A percentile compares a stretch with the other conserved stretches of the same genome.
Evolutionary conservation across 2,329 filamentous ascomycete species (phyloP).

Genomic region (Paracoccidioides brasiliensis): DNA sequence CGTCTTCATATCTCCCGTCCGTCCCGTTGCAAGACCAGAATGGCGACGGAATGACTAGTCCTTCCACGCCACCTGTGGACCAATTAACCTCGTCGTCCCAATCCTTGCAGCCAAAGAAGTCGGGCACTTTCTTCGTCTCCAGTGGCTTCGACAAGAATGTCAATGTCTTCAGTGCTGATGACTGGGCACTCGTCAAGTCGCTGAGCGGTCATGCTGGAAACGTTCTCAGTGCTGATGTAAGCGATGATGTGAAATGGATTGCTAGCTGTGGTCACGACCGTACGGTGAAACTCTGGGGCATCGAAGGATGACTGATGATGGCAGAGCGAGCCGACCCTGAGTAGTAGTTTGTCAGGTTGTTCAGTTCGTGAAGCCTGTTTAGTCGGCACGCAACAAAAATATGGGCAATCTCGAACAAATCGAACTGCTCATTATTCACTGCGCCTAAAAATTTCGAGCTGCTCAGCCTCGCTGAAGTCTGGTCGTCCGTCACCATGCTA

Average conservation of each 20-base stretch:
- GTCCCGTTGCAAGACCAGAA: conserved; percentile 52
- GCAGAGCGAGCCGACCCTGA: not conserved
- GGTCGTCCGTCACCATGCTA: not conserved
- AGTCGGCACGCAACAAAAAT: not conserved
- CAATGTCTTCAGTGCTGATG: conserved; percentile 90
- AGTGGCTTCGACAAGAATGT: conserved; percentile 90
- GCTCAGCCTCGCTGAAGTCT: no score
- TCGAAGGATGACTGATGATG: conserved; percentile 52
- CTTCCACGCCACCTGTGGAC: conserved; percentile 9
- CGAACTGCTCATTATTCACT: no score
- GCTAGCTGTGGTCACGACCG: conserved; percentile 87
- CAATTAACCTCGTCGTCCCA: conserved; percentile 8
- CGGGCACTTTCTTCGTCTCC: conserved; percentile 81
- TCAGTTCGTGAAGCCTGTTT: not conserved
- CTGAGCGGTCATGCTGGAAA: conserved; percentile 84
- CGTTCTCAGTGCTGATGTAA: conserved; percentile 82
- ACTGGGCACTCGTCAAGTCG: conserved; percentile 82
- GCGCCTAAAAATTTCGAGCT: not conserved
- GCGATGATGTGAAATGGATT: conserved; percentile 77
- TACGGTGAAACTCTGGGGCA: conserved; percentile 91
- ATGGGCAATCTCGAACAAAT: not conserved
- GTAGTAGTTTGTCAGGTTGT: not conserved
- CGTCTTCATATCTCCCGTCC: conserved; percentile 47
- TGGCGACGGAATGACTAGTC: conserved; percentile 19
- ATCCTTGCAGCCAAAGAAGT: conserved; percentile 58